Base-by-base conservation (phyloP, 192 early-diverging fungal genomes). In the Entrophospora sp. region DNA sequence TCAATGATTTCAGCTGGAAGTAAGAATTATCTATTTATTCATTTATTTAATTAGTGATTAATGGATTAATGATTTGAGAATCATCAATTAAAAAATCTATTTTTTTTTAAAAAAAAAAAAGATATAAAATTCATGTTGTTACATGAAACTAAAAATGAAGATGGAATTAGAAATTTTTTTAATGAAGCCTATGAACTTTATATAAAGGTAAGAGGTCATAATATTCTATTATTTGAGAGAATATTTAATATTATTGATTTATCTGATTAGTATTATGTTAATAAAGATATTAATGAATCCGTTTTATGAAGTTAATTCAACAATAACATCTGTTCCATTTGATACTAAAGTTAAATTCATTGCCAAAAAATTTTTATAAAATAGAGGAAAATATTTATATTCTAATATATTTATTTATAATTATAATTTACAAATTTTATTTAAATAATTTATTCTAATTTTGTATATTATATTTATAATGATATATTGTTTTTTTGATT, bases 1-100 rank as follows among this genome's bases (percentile, higher is more conserved):
- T 91, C 91, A 14, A 97, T 91, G 66, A 89, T 98, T 10, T 87
- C 92, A 5, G 86, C 95, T 32, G 90, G 89, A 69, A 94, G 89
- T 87, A 80, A 67, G 53, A 45, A 27, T 70, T 43, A 25, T 32
- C 4, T 31, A 48, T 67, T 56, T 30, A 27, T 59, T 14, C 14
- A 25, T 24, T 6, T 24, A 18, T 25, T 34, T 36, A 31, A 30
- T 25, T 43, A 32, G 16, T 58, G 22, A 27, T 67, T 38, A 6
- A 8, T 1, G 10, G 1, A 32, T 12, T 18, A 66, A 56, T 60
- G 25, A 32, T 18, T 37, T 28, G 59, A 56, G 28, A 31, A n/a
- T n/a, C n/a, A n/a, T n/a, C n/a, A n/a, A n/a, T n/a, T n/a, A 18
- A 38, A 44, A 25, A 7, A 4, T 61, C 6, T 13, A 28, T 24